phyloP scores from a whole-genome alignment of 495 filamentous ascomycete genomes.

The Podospora fimiseda region DNA sequence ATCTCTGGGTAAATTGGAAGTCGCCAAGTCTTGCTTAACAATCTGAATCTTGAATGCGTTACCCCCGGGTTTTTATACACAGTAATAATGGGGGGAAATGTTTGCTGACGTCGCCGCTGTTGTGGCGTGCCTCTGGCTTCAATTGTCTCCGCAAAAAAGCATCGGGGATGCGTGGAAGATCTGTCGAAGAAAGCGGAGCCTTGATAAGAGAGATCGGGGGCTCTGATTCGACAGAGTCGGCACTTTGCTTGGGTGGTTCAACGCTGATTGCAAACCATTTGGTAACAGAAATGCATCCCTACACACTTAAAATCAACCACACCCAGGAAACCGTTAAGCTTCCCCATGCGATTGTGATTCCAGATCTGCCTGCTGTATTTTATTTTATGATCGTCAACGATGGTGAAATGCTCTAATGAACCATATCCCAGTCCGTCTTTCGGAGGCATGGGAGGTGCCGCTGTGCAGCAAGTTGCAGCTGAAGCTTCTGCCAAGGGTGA shows the following conservation, averaged over 20 bases:
- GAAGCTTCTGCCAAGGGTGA: slow-evolving; percentile 5
- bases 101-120: slow-evolving; percentile 3
- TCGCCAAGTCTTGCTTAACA: background rate
- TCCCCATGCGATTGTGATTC: background rate
- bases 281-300: slow-evolving; percentile 10
- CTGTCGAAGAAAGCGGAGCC: slow-evolving; percentile 8
- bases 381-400: background rate
- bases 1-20: background rate
- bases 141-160: slow-evolving; percentile 2
- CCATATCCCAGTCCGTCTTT: background rate
- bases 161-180: slow-evolving; percentile 10
- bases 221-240: slow-evolving; percentile 10
- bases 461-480: background rate
- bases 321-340: background rate
- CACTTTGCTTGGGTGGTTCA: background rate
- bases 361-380: background rate
- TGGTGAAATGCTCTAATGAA: background rate
- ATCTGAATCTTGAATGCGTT: background rate
- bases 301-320: slow-evolving; percentile 10
- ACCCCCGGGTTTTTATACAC: background rate
- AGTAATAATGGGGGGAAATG: background rate
- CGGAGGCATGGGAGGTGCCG: background rate
- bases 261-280: slow-evolving; percentile 11
- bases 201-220: slow-evolving; percentile 12
- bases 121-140: slow-evolving; percentile 1